Base-by-base conservation (phyloP, 805 yeast species). In the Clavispora phyllophila region DNA sequence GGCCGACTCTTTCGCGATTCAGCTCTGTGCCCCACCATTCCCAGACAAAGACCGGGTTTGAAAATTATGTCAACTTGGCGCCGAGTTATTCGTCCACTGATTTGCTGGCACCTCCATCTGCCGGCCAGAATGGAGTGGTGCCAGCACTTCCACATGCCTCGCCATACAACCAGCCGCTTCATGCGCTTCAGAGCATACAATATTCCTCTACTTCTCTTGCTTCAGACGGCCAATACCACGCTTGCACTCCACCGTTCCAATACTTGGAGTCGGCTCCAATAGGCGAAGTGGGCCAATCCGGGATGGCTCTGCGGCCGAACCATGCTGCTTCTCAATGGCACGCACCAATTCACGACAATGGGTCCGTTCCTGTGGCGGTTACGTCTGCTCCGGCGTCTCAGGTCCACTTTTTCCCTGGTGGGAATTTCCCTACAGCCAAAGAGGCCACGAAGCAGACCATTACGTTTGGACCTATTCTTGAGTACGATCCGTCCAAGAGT, bases 391-490 rank as follows among this genome's bases (percentile, higher is more conserved):
- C 58, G 4, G 53, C 59, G 4, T 50, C 60, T 10, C 59, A 56
- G 29, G 32, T 51, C 12, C 42, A 40, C 12, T 54, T 51, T 27
- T 42, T 41, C 28, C 37, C 42, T 12, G 19, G 15, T 17, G 33
- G 12, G 10, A 7, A 19, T 7, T 6, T 14, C 9, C 33, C 32
- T 7, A 23, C 34, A 27, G 40, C 42, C 14, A 43, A 40, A 38
- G 48, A 43, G 23, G 38, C 46, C n/a, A 49, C 53, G 39, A 47
- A 58, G n/a, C 57, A 50, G 37, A 61, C 55, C 31, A 64, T 68
- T 38, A 64, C 58, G 41, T 66, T 66, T 48, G 68, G 70, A 25
- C 71, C 73, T 7, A 67, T 68, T 46, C 44, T 68, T 33, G 72
- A 56, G 42, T 68, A 68, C 41, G 71, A 68, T 45, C 73, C 73